Percentiles rank a stretch among this genome's conserved stretches.
These are phyloP conservation scores for Fraxinus latifolia DNA, from an alignment of 305 asterid species.

Conservation along the genomic window DNA sequence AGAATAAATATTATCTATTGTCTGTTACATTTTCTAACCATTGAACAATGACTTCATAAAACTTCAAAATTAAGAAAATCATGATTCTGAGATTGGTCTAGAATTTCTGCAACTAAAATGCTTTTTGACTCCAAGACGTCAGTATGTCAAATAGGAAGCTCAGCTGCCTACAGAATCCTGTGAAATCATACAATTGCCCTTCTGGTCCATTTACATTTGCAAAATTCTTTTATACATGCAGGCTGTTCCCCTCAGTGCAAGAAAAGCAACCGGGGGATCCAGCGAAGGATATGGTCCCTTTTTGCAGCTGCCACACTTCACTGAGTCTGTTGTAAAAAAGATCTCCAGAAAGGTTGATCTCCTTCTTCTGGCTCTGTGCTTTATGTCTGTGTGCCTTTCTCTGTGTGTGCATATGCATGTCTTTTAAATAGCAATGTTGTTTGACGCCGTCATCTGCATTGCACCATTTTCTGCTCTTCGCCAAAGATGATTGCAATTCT, in stretches of 20 bases:
- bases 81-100: background rate
- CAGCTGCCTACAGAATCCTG: background rate
- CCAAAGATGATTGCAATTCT: background rate
- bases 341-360: constrained; percentile 80
- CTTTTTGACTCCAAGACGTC: background rate
- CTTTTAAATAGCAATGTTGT: background rate
- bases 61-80: background rate
- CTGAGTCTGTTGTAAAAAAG: constrained; percentile 78
- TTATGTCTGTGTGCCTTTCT: background rate
- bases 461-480: background rate
- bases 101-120: background rate
- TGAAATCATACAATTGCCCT: background rate
- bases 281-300: constrained; percentile 92
- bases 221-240: constrained; percentile 28
- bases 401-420: background rate
- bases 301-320: constrained; percentile 97
- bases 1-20: background rate
- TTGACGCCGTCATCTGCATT: constrained; percentile 1
- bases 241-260: constrained; percentile 93
- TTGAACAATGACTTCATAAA: background rate
- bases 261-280: constrained; percentile 79
- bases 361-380: constrained; percentile 3
- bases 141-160: background rate
- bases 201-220: background rate
- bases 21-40: background rate